These are phyloP conservation scores for Trichoderma erinaceum DNA, from an alignment of 495 filamentous ascomycete species.

Conservation along the genomic window DNA sequence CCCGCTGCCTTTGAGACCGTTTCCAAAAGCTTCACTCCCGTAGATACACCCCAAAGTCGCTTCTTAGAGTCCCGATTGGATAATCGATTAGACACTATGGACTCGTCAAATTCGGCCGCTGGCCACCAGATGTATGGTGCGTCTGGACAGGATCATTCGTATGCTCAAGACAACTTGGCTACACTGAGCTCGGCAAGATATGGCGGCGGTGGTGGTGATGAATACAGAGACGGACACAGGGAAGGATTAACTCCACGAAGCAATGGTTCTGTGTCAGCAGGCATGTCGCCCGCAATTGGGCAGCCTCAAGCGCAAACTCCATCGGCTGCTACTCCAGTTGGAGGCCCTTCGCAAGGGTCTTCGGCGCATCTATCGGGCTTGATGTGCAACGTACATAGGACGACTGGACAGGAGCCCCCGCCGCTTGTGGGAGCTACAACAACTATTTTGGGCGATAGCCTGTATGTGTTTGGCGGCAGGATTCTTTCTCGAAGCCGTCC, in stretches of 20 bases:
- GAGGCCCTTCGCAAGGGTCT: slow-evolving; percentile 28
- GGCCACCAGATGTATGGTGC: slow-evolving; percentile 33
- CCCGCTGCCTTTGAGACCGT: slow-evolving; percentile 28
- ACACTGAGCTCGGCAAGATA: slow-evolving; percentile 32
- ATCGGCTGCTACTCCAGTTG: slow-evolving; percentile 38
- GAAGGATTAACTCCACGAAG: slow-evolving; percentile 45
- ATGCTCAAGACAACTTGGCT: slow-evolving; percentile 32
- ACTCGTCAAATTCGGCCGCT: slow-evolving; percentile 47
- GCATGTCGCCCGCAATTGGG: slow-evolving; percentile 35
- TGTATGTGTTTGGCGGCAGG: slow-evolving; percentile 93
- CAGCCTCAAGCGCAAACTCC: slow-evolving; percentile 23
- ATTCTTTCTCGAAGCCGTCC: slow-evolving; percentile 76
- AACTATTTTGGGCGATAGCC: slow-evolving; percentile 85
- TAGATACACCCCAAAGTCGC: not conserved
- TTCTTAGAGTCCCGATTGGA: slow-evolving; percentile 24
- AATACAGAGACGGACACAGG: slow-evolving; percentile 29
- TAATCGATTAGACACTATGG: slow-evolving; percentile 52
- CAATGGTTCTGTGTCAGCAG: slow-evolving; percentile 47
- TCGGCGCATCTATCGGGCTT: slow-evolving; percentile 69
- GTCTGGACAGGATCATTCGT: slow-evolving; percentile 19
- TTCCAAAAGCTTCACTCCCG: slow-evolving; percentile 19
- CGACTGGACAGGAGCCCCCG: slow-evolving; percentile 85
- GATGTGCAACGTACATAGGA: slow-evolving; percentile 87
- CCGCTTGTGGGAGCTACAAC: slow-evolving; percentile 92
- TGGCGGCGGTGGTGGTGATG: slow-evolving; percentile 25